These are phyloP conservation scores for Lycium ferocissimum DNA, from an alignment of 257 asterid species.

Conservation along the genomic window DNA sequence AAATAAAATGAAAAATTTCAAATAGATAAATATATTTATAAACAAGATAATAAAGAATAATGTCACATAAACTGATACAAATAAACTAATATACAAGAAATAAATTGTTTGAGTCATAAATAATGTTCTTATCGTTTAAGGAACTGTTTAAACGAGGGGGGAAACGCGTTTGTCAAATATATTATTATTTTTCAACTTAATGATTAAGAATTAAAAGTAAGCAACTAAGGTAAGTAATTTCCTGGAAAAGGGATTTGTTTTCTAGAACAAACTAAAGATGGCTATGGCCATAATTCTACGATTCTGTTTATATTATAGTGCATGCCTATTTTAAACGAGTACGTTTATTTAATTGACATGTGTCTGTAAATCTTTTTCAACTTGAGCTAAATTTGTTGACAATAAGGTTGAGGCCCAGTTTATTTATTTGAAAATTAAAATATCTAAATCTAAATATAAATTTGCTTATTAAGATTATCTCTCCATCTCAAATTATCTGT, in stretches of 20 bases:
- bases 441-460: not conserved
- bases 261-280: not conserved
- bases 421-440: too few species aligned
- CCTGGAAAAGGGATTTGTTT: not conserved
- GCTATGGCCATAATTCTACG: not conserved
- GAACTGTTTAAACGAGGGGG: not conserved
- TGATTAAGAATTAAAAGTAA: not conserved
- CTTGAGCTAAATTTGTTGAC: not conserved
- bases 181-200: not conserved
- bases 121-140: not conserved
- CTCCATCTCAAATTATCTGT: too few species aligned
- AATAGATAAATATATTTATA: too few species aligned
- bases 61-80: not conserved
- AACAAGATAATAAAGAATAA: too few species aligned
- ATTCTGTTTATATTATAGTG: not conserved
- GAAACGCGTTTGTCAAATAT: conserved; percentile 13
- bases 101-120: not conserved
- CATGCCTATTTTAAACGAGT: not conserved
- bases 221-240: not conserved
- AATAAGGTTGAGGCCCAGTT: not conserved
- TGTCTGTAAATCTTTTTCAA: not conserved
- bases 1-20: too few species aligned
- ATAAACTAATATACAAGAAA: not conserved
- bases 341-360: not conserved
- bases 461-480: too few species aligned